These are phyloP conservation scores for Aspergillus nomiae DNA, from an alignment of 2,329 filamentous ascomycete genomes.

Conservation along the genomic window DNA sequence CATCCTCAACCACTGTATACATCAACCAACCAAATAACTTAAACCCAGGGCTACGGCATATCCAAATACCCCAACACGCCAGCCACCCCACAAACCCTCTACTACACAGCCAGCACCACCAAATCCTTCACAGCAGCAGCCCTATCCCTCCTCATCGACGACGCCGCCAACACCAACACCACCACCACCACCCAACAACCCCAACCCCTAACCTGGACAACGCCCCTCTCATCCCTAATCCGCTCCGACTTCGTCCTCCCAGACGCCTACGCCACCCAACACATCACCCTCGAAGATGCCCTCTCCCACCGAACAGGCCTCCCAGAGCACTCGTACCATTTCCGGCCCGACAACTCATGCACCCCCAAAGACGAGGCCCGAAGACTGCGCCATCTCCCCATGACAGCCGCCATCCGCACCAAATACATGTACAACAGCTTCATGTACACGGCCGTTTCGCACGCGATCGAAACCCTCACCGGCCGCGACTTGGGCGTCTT, in stretches of 20 bases:
- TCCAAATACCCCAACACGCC: not conserved
- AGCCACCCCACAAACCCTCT: not conserved
- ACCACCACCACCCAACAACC: not conserved
- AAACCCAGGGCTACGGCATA: not conserved
- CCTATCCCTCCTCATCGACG: not conserved
- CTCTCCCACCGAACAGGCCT: not conserved
- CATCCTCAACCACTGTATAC: not conserved
- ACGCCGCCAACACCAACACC: not conserved
- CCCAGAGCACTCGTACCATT: not conserved
- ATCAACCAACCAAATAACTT: not conserved
- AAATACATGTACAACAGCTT: slow-evolving; percentile 55
- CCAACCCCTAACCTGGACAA: not conserved
- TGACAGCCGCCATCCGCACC: slow-evolving; percentile 48
- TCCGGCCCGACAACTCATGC: not conserved
- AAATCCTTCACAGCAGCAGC: not conserved
- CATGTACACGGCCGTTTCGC: slow-evolving; percentile 50
- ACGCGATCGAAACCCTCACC: slow-evolving; percentile 50
- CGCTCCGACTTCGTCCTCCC: not conserved
- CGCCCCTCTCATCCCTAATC: not conserved
- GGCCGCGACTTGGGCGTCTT: slow-evolving; percentile 43
- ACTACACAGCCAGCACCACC: not conserved
- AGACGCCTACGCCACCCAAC: not conserved
- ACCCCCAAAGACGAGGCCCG: not conserved
- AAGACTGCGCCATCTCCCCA: slow-evolving; percentile 48
- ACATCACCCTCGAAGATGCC: not conserved